Conservation (phyloP, 2,329 filamentous ascomycete species). For the Diplocarpon mali region DNA sequence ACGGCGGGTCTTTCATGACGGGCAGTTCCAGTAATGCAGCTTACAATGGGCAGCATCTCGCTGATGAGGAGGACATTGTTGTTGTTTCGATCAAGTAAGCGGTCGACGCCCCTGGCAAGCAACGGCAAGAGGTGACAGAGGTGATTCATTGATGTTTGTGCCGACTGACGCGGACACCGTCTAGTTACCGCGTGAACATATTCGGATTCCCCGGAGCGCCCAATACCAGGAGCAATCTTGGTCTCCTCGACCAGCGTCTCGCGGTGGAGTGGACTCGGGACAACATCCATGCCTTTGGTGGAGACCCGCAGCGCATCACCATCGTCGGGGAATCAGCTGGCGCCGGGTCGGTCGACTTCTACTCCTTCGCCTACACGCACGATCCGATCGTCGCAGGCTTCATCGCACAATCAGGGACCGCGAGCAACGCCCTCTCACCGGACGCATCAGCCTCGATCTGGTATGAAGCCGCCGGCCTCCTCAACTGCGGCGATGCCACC, state of each 20-base stretch:
- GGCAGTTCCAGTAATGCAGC: constrained; percentile 27
- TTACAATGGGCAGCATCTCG: constrained; percentile 34
- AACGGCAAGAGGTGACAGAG: no score
- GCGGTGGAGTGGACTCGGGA: constrained; percentile 47
- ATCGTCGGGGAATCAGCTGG: constrained; percentile 34
- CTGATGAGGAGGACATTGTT: constrained; percentile 31
- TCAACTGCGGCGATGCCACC: neutral
- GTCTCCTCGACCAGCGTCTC: constrained; percentile 48
- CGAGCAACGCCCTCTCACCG: neutral
- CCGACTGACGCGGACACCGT: neutral
- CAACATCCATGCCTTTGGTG: constrained; percentile 38
- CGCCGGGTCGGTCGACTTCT: constrained; percentile 26
- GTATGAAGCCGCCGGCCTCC: neutral
- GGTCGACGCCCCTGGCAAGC: neutral
- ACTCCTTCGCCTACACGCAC: constrained; percentile 31
- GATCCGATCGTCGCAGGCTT: constrained; percentile 19
- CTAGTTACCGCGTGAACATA: constrained; percentile 16
- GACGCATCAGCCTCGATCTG: neutral
- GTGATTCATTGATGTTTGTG: neutral
- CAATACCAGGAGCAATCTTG: constrained; percentile 25
- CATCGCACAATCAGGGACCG: constrained; percentile 1
- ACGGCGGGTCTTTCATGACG: constrained; percentile 31
- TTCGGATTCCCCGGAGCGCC: constrained; percentile 16
- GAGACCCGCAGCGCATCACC: constrained; percentile 31
- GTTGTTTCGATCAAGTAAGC: constrained; percentile 36